Conservation (phyloP, 2,329 filamentous ascomycete species). For the Dactylellina leptospora region DNA sequence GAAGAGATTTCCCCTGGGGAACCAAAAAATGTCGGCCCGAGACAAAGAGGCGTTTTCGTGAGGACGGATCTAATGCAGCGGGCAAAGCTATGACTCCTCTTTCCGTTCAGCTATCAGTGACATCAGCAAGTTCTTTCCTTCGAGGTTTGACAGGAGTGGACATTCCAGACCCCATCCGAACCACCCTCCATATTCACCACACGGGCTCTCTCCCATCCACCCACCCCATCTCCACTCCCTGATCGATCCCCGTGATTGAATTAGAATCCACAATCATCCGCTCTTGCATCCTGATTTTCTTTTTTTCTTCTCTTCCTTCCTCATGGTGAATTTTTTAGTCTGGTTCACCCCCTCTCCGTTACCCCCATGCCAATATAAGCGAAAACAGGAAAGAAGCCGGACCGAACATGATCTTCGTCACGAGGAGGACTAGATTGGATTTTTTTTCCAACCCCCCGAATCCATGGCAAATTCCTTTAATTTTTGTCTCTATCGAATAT, state of each 20-base stretch:
- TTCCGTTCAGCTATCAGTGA: background rate
- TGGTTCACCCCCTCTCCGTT: conserved; percentile 2
- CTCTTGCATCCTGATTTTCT: background rate
- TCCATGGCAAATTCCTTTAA: no score
- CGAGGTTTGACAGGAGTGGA: background rate
- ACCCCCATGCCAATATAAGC: conserved; percentile 48
- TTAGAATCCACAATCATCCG: conserved; percentile 10
- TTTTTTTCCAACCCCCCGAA: no score
- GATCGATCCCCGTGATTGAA: conserved; percentile 27
- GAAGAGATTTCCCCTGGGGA: no score
- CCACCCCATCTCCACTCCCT: background rate
- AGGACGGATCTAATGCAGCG: no score
- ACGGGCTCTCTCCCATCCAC: background rate
- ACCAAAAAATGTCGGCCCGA: background rate
- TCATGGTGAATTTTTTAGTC: background rate
- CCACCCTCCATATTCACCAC: background rate
- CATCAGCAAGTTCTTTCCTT: background rate
- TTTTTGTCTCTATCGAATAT: no score
- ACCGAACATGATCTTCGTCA: conserved; percentile 53
- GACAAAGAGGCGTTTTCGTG: background rate
- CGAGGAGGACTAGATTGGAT: no score
- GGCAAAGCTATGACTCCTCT: conserved; percentile 3
- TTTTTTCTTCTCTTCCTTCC: background rate
- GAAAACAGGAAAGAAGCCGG: conserved; percentile 38
- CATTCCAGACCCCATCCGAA: conserved; percentile 11